These are phyloP conservation scores for Cytidiella melzeri DNA, from an alignment of 768 basidiomycete genomes.

Conservation along the genomic window DNA sequence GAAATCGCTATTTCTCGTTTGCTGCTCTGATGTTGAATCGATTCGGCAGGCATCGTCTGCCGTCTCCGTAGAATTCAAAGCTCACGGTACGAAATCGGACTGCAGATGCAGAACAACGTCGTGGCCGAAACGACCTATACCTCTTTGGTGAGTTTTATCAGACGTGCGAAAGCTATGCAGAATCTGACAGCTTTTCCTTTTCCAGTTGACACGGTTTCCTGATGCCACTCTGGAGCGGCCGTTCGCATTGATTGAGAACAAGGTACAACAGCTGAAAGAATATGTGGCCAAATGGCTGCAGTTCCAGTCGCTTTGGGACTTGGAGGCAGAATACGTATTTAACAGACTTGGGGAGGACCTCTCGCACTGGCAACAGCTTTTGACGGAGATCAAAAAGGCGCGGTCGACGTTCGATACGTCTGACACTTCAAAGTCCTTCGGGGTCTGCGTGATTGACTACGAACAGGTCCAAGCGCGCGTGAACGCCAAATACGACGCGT, in stretches of 20 bases:
- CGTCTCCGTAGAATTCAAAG: slow-evolving; percentile 83
- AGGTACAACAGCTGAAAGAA: slow-evolving; percentile 79
- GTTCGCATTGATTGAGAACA: slow-evolving; percentile 80
- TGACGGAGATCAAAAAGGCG: slow-evolving; percentile 95
- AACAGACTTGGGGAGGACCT: slow-evolving; percentile 92
- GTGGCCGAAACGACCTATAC: slow-evolving; percentile 74
- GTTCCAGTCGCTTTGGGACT: slow-evolving; percentile 98
- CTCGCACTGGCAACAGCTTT: slow-evolving; percentile 89
- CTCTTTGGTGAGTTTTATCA: slow-evolving; percentile 54
- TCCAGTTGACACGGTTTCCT: slow-evolving; percentile 66
- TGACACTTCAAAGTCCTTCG: slow-evolving; percentile 87
- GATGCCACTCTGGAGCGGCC: slow-evolving; percentile 75
- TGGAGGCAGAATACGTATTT: slow-evolving; percentile 96
- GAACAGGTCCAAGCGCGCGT: slow-evolving; percentile 97
- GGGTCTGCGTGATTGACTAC: slow-evolving; percentile 92
- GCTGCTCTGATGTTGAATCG: background rate
- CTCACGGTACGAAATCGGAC: slow-evolving; percentile 93
- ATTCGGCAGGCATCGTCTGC: slow-evolving; percentile 70
- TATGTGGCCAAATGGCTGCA: slow-evolving; percentile 98
- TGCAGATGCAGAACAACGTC: slow-evolving; percentile 75
- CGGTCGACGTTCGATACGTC: slow-evolving; percentile 96
- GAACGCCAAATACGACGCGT: slow-evolving; percentile 97
- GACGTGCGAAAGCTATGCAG: too few relatives aligned
- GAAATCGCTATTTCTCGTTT: background rate
- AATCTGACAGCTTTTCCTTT: background rate